A percentile compares a stretch with the other conserved stretches of the same genome.
phyloP scores from a whole-genome alignment of 2,329 filamentous ascomycete genomes.

The Stylonectria norvegica region DNA sequence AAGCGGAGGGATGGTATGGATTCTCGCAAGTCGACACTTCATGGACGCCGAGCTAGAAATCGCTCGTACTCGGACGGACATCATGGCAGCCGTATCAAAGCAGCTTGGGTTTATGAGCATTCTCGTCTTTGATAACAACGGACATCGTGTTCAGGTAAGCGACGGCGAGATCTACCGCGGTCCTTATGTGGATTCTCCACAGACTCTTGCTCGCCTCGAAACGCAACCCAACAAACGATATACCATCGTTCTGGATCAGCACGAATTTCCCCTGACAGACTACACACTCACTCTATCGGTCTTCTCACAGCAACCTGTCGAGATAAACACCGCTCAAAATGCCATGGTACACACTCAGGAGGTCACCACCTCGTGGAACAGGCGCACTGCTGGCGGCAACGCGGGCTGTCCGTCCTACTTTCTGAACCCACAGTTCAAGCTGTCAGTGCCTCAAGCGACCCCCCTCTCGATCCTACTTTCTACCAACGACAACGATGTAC shows the following conservation, averaged over 20 bases:
- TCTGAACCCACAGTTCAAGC: constrained; percentile 81
- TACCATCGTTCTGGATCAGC: constrained; percentile 70
- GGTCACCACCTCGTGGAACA: constrained; percentile 67
- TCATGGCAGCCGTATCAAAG: constrained; percentile 44
- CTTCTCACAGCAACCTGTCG: constrained; percentile 65
- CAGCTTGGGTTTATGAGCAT: constrained; percentile 82
- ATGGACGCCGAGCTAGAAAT: constrained; percentile 62
- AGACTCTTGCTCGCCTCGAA: constrained; percentile 73
- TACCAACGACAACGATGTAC: constrained; percentile 61
- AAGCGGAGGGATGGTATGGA: constrained; percentile 66
- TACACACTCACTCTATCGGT: constrained; percentile 88
- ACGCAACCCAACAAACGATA: constrained; percentile 40
- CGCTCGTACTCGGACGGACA: constrained; percentile 41
- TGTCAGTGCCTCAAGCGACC: constrained; percentile 55
- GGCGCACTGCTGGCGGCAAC: constrained; percentile 79
- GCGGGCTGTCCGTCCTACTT: constrained; percentile 72
- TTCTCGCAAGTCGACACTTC: constrained; percentile 85
- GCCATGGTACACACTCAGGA: constrained; percentile 57
- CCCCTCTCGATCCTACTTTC: constrained; percentile 73
- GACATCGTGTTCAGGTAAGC: constrained; percentile 69
- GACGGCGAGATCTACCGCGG: constrained; percentile 70
- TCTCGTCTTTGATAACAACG: constrained; percentile 70
- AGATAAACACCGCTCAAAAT: constrained; percentile 59
- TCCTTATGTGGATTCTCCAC: constrained; percentile 90
- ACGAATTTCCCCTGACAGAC: constrained; percentile 66